These are phyloP conservation scores for Trichosanthes cucumerina DNA, from an alignment of 306 rosid genomes.

Conservation along the genomic window DNA sequence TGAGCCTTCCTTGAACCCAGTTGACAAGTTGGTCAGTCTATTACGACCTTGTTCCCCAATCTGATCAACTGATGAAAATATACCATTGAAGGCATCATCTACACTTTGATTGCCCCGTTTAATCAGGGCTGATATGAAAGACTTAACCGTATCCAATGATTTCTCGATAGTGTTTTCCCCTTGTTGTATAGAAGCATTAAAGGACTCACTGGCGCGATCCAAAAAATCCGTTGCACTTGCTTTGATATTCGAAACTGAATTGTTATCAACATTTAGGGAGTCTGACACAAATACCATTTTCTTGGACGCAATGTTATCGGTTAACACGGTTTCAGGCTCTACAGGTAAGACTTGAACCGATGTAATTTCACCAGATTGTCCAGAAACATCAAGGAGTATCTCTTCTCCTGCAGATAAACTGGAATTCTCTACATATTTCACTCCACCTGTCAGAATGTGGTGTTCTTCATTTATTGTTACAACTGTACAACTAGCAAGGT, in stretches of 20 bases:
- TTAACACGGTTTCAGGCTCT: conserved; percentile 31
- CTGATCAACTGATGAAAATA: conserved; percentile 50
- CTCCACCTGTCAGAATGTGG: conserved; percentile 28
- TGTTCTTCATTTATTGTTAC: conserved; percentile 13
- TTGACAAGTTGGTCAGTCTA: conserved; percentile 41
- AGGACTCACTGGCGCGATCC: conserved; percentile 31
- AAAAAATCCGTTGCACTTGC: conserved; percentile 35
- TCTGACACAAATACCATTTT: conserved; percentile 18
- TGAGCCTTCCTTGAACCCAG: conserved; percentile 43
- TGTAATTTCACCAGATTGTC: conserved; percentile 25
- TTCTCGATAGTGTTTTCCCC: conserved; percentile 43
- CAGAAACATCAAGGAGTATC: conserved; percentile 26
- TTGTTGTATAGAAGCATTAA: conserved; percentile 38
- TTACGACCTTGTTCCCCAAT: conserved; percentile 48
- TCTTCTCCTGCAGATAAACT: conserved; percentile 23
- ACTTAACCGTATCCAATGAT: conserved; percentile 41
- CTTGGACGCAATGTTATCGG: conserved; percentile 25
- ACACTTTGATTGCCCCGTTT: conserved; percentile 41
- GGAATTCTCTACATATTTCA: conserved; percentile 30
- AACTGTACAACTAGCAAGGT: conserved; percentile 24
- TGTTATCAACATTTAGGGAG: conserved; percentile 25
- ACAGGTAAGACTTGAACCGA: conserved; percentile 21
- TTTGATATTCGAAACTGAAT: conserved; percentile 32
- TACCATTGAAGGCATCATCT: conserved; percentile 36
- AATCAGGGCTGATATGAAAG: conserved; percentile 40